Base-by-base conservation (phyloP, 2,329 filamentous ascomycete genomes). In the Alternaria gaisen region DNA sequence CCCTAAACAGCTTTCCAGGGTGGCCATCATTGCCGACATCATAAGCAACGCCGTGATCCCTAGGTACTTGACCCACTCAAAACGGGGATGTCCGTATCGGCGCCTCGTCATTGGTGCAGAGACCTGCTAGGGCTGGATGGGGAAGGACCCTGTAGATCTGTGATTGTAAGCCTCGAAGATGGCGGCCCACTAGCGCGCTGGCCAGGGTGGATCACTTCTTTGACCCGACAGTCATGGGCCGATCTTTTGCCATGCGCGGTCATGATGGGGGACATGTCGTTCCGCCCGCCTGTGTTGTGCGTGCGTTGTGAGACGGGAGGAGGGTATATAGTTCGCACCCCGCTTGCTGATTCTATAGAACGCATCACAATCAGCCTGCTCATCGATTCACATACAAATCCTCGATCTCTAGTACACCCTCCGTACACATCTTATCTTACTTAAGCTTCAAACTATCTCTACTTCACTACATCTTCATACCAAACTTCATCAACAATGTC, bases 131-230 rank as follows among this genome's bases (percentile, higher is more conserved):
- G 60, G 11, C 5, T 18, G 6, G 20, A 67, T 44, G 22, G n/a
- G 57, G 71, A 58, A 73, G 71, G 72, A 75, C 73, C 73, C 73
- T 75, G 73, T 60, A 73, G 72, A 74, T 75, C 72, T 43, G 53
- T 69, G 60, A 63, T 63, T 58, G 66, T 66, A 68, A 63, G 63
- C 60, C 65, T 65, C 57, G 58, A 59, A 53, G 32, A 47, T 20
- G 36, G 46, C 30, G 50, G 34, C 28, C 46, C 46, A 24, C 46
- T 48, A 48, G 46, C 46, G 30, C 30, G 30, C 30, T 47, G 47
- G 46, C 58, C 64, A 68, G 61, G 64, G 69, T 64, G 67, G 67
- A 65, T 60, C 67, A 30, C 34, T 32, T 57, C 51, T 58, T 52
- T 60, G 64, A 60, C 61, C 65, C 61, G 64, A 67, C 56, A 68